phyloP scores from a whole-genome alignment of 1,284 basidiomycete species.

The Hymenochaete sp. region DNA sequence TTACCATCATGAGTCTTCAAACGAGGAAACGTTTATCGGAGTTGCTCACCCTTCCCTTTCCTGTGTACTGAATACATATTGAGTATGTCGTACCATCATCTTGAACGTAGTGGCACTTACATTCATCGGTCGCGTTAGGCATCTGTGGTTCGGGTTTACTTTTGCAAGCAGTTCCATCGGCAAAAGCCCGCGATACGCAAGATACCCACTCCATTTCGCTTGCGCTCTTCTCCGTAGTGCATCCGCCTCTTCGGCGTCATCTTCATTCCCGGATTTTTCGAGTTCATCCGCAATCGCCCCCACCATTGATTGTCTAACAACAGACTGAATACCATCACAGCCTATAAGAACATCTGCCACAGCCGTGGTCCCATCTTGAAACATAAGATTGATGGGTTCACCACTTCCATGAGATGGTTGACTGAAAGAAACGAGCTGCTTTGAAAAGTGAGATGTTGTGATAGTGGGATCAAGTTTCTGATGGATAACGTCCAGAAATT shows the following conservation, averaged over 20 bases:
- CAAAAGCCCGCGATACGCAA: constrained; percentile 34
- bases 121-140: too few species aligned
- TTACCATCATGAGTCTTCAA: constrained; percentile 21
- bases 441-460: constrained; percentile 29
- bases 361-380: constrained; percentile 35
- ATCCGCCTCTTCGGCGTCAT: constrained; percentile 18
- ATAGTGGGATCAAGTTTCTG: constrained; percentile 26
- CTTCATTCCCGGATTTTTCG: constrained; percentile 16
- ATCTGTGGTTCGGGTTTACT: constrained; percentile 28
- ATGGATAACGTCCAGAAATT: constrained; percentile 35
- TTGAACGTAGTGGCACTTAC: too few species aligned
- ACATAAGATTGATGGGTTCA: constrained; percentile 31
- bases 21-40: neutral
- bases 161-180: constrained; percentile 28
- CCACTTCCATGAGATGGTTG: constrained; percentile 20
- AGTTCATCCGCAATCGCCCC: constrained; percentile 21
- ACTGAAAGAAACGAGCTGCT: constrained; percentile 33
- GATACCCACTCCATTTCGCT: constrained; percentile 32
- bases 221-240: constrained; percentile 21
- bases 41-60: constrained; percentile 30
- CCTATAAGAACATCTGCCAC: constrained; percentile 42
- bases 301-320: constrained; percentile 24
- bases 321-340: constrained; percentile 37
- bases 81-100: too few species aligned
- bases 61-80: constrained; percentile 41